Conservation (phyloP, 2,329 filamentous ascomycete species). For the Ascocoryne sarcoides region DNA sequence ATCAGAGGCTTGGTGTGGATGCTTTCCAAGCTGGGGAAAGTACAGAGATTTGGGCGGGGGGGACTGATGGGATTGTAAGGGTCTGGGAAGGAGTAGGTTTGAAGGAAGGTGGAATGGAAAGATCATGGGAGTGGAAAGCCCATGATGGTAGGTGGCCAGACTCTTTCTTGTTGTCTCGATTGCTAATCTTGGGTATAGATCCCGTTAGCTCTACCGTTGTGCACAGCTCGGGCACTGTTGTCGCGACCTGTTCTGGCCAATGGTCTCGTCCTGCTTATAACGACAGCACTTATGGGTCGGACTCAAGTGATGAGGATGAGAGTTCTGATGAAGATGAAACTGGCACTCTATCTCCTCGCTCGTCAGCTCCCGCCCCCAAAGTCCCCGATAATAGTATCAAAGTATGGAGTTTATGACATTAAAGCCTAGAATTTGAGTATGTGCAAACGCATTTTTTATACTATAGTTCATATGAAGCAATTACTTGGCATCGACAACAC, state of each 20-base stretch:
- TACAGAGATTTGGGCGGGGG: conserved; percentile 57
- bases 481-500: too few relatives aligned
- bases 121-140: conserved; percentile 26
- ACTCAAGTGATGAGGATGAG: conserved; percentile 11
- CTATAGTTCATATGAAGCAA: conserved; percentile 12
- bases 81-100: conserved; percentile 51
- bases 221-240: conserved; percentile 27
- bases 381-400: conserved; percentile 37
- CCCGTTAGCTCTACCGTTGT: conserved; percentile 24
- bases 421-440: not conserved
- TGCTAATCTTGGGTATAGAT: conserved; percentile 15
- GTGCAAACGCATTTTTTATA: conserved; percentile 5
- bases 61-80: conserved; percentile 42
- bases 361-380: not conserved
- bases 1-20: conserved; percentile 49
- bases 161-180: not conserved
- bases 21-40: conserved; percentile 40
- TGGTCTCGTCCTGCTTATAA: conserved; percentile 9
- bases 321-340: conserved; percentile 8
- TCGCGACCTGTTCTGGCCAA: conserved; percentile 29
- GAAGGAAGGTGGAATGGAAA: conserved; percentile 32
- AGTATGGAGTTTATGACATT: conserved; percentile 35
- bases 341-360: not conserved
- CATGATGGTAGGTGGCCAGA: conserved; percentile 23
- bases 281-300: conserved; percentile 5